Evolutionary conservation across 2,329 filamentous ascomycete genomes (phyloP).

Genomic region (Neonectria punicea): DNA sequence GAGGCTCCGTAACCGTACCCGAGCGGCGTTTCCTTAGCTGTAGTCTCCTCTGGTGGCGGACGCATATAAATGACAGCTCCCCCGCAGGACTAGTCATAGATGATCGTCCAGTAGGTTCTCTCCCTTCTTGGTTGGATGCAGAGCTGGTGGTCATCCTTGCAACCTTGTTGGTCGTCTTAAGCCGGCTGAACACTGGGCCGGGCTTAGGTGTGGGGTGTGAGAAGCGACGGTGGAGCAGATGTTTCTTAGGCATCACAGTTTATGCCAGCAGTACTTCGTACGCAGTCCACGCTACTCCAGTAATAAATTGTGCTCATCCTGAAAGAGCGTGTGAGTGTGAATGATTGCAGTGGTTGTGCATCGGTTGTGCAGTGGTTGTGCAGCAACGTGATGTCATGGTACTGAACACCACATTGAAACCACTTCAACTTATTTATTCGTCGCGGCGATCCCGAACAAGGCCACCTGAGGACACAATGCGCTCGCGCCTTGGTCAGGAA

Average conservation of each 20-base stretch:
- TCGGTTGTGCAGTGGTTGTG: neutral
- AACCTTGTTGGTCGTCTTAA: neutral
- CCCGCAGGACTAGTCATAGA: conserved; percentile 19
- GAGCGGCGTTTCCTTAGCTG: conserved; percentile 3
- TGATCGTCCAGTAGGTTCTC: neutral
- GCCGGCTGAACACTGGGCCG: neutral
- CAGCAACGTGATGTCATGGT: conserved; percentile 11
- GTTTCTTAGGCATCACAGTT: neutral
- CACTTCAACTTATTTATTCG: neutral
- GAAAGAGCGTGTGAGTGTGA: neutral
- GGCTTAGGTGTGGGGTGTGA: neutral
- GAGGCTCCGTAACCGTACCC: conserved; percentile 1
- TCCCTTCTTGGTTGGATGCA: neutral
- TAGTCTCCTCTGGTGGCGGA: conserved; percentile 4
- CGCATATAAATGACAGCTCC: conserved; percentile 40
- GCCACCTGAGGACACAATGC: neutral
- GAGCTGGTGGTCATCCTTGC: neutral
- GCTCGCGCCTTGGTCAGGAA: conserved; percentile 6
- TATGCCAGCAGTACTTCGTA: neutral
- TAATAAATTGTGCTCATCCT: neutral
- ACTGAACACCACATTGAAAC: conserved; percentile 12
- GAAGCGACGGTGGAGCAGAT: neutral
- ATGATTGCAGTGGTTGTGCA: neutral
- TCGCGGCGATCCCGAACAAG: conserved; percentile 10
- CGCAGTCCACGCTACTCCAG: neutral